Percentiles rank a stretch among this genome's conserved stretches.
Evolutionary conservation across 176 grass and related monocot species (phyloP).

Genomic region (Saccharum officinarum): DNA sequence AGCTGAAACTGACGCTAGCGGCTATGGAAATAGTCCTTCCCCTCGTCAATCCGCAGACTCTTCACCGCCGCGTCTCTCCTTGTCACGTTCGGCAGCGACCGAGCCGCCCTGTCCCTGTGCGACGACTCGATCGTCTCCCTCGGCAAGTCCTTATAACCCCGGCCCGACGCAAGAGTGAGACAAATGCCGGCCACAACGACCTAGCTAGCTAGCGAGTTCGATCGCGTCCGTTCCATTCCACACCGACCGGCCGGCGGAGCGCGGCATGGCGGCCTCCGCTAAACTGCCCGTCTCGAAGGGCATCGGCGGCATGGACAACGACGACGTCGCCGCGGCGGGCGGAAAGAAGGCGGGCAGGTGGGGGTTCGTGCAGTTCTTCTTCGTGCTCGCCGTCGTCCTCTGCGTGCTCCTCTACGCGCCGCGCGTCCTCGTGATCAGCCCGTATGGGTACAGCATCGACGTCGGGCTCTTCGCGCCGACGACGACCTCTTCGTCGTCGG

Average conservation of each 20-base stretch:
- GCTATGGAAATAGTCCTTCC: background rate
- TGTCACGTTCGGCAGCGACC: background rate
- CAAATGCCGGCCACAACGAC: background rate
- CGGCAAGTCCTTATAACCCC: background rate
- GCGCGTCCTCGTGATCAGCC: conserved; percentile 7
- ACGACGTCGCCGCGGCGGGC: background rate
- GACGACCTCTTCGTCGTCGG: background rate
- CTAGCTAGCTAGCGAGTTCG: background rate
- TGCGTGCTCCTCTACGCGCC: conserved; percentile 51
- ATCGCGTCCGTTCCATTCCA: background rate
- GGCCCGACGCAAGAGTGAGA: background rate
- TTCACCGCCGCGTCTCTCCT: background rate
- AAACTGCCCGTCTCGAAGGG: background rate
- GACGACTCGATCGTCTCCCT: background rate
- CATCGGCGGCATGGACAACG: background rate
- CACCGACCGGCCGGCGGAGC: background rate
- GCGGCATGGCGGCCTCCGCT: background rate
- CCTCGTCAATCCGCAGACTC: background rate
- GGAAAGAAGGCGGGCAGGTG: background rate
- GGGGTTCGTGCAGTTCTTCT: conserved; percentile 38
- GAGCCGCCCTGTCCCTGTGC: background rate
- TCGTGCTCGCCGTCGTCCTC: conserved; percentile 42
- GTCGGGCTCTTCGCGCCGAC: background rate
- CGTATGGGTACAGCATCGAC: background rate
- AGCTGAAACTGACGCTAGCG: background rate